Evolutionary conservation across 352 stramenopile genomes (phyloP), one percentile per base, ranked within the genome.

Genomic region (Plasmopara viticola): DNA sequence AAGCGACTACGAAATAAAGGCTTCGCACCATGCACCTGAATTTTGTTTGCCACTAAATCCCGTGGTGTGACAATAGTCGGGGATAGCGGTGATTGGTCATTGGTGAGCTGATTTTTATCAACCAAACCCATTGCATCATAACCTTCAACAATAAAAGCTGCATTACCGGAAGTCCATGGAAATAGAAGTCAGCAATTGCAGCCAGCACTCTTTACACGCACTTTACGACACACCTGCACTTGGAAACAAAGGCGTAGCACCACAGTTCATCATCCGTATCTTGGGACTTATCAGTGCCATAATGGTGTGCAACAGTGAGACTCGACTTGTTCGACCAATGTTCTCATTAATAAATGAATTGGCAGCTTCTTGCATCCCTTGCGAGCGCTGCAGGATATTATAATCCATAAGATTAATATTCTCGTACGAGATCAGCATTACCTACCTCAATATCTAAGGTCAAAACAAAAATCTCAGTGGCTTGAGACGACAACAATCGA

Each of bases 381-480:
- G 86, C 46, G 76, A 74, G 13, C 78, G 72, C 60, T 81, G 62
- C 15, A 67, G 6, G n/a, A 49, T 13, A 33, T 38, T 15, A 39
- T 25, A 8, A 41, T 54, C 31, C 65, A 39, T 48, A n/a, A 56
- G 17, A 48, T 7, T 17, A 43, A 7, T 17, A 18, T 20, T 9
- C 20, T 28, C 10, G n/a, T 17, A 9, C 39, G 12, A 18, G 35
- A 56, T 4, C 6, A 28, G n/a, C 5, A 10, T 31, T 2, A 30
- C 33, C 1, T 48, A 81, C 66, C 60, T 80, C 53, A 0, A 72
- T 52, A 51, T 84, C 86, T 33, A 93, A 62, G 18, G 75, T 78
- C 55, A 94, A 56, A 34, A 92, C 76, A 12, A 81, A 76, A 62
- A 94, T 94, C 56, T 94, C 84, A 14, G 56, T 66, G 17, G 78